A percentile compares a stretch with the other conserved stretches of the same genome.
Evolutionary conservation across 306 rosid species (phyloP).

Genomic region (Cicer cuneatum): DNA sequence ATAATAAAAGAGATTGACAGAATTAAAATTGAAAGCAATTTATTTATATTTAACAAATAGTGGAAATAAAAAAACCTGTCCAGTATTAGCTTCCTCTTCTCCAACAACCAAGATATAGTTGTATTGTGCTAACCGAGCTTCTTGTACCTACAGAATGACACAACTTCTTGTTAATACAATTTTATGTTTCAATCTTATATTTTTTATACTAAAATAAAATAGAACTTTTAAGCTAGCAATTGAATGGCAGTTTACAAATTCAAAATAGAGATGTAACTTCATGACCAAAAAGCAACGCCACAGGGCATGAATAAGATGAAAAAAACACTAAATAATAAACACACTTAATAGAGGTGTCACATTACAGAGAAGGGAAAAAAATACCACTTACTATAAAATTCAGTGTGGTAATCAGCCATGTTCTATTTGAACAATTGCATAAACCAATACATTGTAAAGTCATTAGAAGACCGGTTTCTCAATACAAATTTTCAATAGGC

Average conservation of each 20-base stretch:
- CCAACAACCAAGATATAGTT: conserved; percentile 89
- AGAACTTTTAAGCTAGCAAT: background rate
- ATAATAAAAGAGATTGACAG: conserved; percentile 14
- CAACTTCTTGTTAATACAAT: conserved; percentile 30
- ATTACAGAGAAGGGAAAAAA: background rate
- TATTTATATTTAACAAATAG: conserved; percentile 18
- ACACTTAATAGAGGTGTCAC: no score
- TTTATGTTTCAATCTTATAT: background rate
- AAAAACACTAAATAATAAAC: background rate
- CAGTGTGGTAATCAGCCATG: conserved; percentile 5
- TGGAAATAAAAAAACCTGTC: conserved; percentile 62
- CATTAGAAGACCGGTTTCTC: conserved; percentile 5
- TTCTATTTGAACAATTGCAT: conserved; percentile 1
- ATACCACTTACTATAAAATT: background rate
- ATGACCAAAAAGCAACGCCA: background rate
- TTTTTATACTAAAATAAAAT: background rate
- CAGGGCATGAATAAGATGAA: conserved; percentile 15
- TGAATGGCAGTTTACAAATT: background rate
- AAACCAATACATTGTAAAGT: background rate
- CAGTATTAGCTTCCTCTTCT: conserved; percentile 80
- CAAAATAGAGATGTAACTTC: conserved; percentile 5
- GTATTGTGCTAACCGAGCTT: conserved; percentile 81
- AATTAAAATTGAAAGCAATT: background rate
- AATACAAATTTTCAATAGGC: conserved; percentile 5
- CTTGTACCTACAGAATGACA: conserved; percentile 72